Percentiles rank a stretch among this genome's conserved stretches.
These are phyloP conservation scores for Straminergon stramineum DNA, from an alignment of 225 moss, liverwort and hornwort species.

Conservation along the genomic window DNA sequence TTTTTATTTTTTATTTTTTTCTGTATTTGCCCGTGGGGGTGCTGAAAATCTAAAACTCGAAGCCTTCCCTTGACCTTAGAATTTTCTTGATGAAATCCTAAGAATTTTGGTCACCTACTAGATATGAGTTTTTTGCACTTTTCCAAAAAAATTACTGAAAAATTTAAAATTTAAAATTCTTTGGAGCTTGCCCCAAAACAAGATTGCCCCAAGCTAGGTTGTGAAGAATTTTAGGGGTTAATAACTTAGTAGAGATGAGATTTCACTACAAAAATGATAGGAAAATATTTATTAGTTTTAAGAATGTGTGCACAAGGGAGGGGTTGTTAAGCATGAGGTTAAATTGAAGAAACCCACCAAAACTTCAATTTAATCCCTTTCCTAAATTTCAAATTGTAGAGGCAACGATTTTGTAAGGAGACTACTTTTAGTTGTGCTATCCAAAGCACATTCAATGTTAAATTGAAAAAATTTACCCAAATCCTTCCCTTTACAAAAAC, in stretches of 20 bases:
- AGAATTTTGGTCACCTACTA: not conserved
- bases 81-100: no score
- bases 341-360: not conserved
- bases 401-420: accelerated
- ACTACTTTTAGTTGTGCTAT: not conserved
- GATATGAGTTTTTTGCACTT: not conserved
- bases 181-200: accelerated
- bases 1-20: no score
- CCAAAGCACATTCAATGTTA: not conserved
- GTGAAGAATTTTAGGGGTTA: not conserved
- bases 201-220: accelerated
- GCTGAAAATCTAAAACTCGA: no score
- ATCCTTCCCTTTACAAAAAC: not conserved
- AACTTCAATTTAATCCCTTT: not conserved
- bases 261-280: not conserved
- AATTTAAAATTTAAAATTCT: accelerated
- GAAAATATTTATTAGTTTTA: not conserved
- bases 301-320: accelerated
- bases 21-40: no score
- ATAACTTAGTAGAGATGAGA: not conserved
- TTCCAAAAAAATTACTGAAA: accelerated
- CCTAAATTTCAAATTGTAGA: not conserved
- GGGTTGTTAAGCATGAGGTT: no score
- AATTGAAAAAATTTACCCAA: not conserved
- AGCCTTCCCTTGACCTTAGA: no score